Percentiles rank a stretch among this genome's conserved stretches.
Evolutionary conservation across 176 grass and related monocot genomes (phyloP).

Genomic region (Triticum monococcum): DNA sequence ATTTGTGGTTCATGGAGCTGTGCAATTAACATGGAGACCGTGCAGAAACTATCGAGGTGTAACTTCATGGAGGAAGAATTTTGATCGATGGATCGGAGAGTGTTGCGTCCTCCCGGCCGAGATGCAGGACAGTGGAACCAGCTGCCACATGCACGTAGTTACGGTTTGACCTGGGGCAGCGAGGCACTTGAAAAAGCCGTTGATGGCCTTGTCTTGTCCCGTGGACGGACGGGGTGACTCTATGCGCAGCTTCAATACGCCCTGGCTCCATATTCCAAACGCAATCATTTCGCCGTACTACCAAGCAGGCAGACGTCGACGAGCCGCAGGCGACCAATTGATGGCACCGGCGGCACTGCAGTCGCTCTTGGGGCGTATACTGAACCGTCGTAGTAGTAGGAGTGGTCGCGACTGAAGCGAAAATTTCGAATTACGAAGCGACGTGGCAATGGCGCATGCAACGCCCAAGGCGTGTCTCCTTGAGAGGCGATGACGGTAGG

Average conservation of each 20-base stretch:
- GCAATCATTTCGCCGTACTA: background rate
- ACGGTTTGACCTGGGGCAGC: background rate
- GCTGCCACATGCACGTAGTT: background rate
- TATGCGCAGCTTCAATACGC: background rate
- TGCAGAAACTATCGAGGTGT: background rate
- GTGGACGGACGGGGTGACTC: background rate
- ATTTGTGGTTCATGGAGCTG: background rate
- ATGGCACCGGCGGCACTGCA: background rate
- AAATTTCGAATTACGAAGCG: too few relatives aligned
- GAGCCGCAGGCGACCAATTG: background rate
- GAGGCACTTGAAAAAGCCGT: conserved; percentile 3
- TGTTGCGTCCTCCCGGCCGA: background rate
- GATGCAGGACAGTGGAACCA: background rate
- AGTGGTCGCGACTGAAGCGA: background rate
- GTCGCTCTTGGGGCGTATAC: too few relatives aligned
- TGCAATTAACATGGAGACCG: background rate
- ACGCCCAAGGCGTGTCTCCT: background rate
- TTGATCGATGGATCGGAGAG: too few relatives aligned
- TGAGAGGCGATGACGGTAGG: background rate
- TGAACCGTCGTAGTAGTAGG: too few relatives aligned
- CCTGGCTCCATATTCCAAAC: background rate
- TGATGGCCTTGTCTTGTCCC: background rate
- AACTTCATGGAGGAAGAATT: too few relatives aligned
- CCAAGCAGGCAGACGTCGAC: background rate
- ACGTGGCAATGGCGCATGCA: too few relatives aligned